Evolutionary conservation across 371 early-diverging fungal genomes (phyloP).

Genomic region (Capniomyces stellatus): DNA sequence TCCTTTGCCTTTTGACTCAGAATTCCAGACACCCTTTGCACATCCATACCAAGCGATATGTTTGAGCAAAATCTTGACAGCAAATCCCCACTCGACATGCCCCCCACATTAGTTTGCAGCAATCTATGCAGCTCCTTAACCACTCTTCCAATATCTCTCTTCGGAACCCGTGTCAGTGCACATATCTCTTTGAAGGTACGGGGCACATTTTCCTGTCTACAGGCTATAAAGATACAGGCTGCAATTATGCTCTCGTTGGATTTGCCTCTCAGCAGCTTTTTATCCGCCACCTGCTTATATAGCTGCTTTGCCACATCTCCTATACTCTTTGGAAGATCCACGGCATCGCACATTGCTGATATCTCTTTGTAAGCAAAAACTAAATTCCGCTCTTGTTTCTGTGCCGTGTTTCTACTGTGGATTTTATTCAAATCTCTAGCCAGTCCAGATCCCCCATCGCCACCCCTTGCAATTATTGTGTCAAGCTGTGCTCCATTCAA

Average conservation of each 20-base stretch:
- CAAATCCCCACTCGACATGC: slow-evolving; percentile 53
- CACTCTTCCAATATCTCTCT: slow-evolving; percentile 77
- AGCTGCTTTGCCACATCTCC: slow-evolving; percentile 90
- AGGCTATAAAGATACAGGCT: slow-evolving; percentile 95
- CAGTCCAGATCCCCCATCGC: slow-evolving; percentile 61
- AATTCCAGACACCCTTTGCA: slow-evolving; percentile 48
- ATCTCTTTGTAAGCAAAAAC: slow-evolving; percentile 88
- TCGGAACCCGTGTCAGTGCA: slow-evolving; percentile 80
- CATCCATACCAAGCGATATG: slow-evolving; percentile 48
- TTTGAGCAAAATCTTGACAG: slow-evolving; percentile 79
- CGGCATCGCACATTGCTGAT: slow-evolving; percentile 76
- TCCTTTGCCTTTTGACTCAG: slow-evolving; percentile 59
- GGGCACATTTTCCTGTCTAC: slow-evolving; percentile 76
- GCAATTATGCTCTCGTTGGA: slow-evolving; percentile 83
- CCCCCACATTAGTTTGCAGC: slow-evolving; percentile 37
- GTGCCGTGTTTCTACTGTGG: slow-evolving; percentile 48
- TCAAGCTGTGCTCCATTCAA: slow-evolving; percentile 79
- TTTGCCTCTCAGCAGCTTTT: slow-evolving; percentile 79
- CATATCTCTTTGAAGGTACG: slow-evolving; percentile 98
- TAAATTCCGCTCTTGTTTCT: slow-evolving; percentile 60
- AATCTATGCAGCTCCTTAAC: slow-evolving; percentile 57
- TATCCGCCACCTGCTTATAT: slow-evolving; percentile 77
- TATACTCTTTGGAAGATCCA: slow-evolving; percentile 67
- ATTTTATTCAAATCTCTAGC: slow-evolving; percentile 56
- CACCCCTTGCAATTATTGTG: slow-evolving; percentile 62